phyloP scores from a whole-genome alignment of 2,329 filamentous ascomycete genomes.

The Dothiorella sarmentorum region DNA sequence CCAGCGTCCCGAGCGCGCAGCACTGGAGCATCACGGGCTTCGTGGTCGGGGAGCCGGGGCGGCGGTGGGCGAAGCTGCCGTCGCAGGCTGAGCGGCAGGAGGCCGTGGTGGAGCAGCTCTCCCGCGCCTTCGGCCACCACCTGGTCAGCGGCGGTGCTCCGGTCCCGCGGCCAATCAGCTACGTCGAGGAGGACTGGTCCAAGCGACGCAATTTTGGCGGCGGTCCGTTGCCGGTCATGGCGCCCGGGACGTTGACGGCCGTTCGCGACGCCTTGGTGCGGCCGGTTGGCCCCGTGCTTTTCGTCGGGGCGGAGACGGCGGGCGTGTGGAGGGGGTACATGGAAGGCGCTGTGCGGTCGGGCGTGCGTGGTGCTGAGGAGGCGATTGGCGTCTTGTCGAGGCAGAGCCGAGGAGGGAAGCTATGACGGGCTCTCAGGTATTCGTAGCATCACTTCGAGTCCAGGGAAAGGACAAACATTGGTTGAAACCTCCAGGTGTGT shows the following conservation, averaged over 20 bases:
- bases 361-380: constrained; percentile 49
- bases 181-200: constrained; percentile 30
- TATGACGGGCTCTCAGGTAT: too few species aligned
- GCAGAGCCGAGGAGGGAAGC: background rate
- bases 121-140: background rate
- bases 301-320: constrained; percentile 54
- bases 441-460: too few species aligned
- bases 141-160: background rate
- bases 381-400: constrained; percentile 25
- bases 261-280: constrained; percentile 22
- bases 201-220: constrained; percentile 20
- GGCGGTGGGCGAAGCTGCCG: constrained; percentile 33
- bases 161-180: constrained; percentile 15
- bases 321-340: constrained; percentile 57
- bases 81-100: constrained; percentile 27
- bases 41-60: constrained; percentile 38
- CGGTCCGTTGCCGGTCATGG: background rate
- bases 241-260: constrained; percentile 18
- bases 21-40: constrained; percentile 42
- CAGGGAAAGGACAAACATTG: too few species aligned
- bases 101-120: constrained; percentile 16
- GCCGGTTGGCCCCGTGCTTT: constrained; percentile 44
- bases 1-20: constrained; percentile 25
- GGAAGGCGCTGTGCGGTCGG: constrained; percentile 54
- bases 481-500: too few species aligned